Conservation (phyloP, 1,139 yeast genomes). For the Candida buenavistaensis region DNA sequence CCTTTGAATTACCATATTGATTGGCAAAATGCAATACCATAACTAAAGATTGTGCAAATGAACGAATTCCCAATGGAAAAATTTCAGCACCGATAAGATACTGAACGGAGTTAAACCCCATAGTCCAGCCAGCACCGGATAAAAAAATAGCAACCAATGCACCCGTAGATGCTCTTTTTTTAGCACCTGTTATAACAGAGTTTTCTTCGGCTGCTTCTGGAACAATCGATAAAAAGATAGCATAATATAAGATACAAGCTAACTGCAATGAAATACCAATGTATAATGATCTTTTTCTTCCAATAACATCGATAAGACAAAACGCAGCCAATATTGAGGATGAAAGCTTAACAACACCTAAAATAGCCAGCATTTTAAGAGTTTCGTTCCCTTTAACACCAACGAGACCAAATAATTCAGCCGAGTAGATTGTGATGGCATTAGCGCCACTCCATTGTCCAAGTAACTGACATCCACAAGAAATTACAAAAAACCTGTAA, state of each 20-base stretch:
- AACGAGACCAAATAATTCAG: conserved; percentile 52
- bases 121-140: conserved; percentile 61
- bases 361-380: conserved; percentile 47
- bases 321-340: conserved; percentile 48
- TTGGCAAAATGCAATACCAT: conserved; percentile 62
- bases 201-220: conserved; percentile 41
- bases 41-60: conserved; percentile 52
- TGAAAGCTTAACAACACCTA: conserved; percentile 48
- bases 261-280: conserved; percentile 39
- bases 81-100: conserved; percentile 60
- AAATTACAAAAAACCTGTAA: conserved; percentile 45
- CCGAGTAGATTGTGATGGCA: conserved; percentile 60
- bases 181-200: conserved; percentile 27
- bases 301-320: conserved; percentile 47
- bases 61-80: conserved; percentile 55
- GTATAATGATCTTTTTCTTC: conserved; percentile 43
- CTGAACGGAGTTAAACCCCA: conserved; percentile 63
- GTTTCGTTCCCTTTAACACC: conserved; percentile 41
- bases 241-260: conserved; percentile 37
- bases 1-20: conserved; percentile 62
- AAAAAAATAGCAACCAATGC: conserved; percentile 56
- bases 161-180: conserved; percentile 42
- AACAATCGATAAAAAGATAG: conserved; percentile 46
- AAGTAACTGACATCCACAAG: conserved; percentile 48
- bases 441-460: conserved; percentile 69